Conservation (phyloP, 1,139 yeast species). For the Maudiozyma humilis region DNA sequence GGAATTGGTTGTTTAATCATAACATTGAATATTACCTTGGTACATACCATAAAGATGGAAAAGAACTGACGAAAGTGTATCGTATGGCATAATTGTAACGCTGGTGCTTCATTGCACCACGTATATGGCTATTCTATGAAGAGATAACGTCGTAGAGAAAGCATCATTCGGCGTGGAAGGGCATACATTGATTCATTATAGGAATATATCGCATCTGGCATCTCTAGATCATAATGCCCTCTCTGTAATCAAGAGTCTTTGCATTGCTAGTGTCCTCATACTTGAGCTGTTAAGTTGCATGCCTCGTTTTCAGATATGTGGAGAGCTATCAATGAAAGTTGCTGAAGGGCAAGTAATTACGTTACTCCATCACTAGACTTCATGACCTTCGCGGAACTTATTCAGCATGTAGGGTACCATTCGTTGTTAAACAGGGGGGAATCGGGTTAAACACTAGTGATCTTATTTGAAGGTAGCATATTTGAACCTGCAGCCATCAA, state of each 20-base stretch:
- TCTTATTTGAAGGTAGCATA: background rate
- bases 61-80: background rate
- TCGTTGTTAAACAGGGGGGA: background rate
- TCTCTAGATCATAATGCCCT: background rate
- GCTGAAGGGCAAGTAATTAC: background rate
- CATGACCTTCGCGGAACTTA: background rate
- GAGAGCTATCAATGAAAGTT: background rate
- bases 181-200: background rate
- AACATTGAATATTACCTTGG: background rate
- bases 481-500: background rate
- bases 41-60: background rate
- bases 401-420: background rate
- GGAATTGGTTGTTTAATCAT: background rate
- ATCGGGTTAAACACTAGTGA: background rate
- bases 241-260: background rate
- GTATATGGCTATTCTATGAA: background rate
- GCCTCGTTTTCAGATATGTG: background rate
- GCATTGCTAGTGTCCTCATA: background rate
- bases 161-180: background rate
- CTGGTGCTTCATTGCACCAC: background rate
- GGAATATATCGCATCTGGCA: background rate
- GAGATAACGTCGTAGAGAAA: background rate
- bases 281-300: background rate
- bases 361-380: background rate
- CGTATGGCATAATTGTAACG: background rate